Percentiles rank a stretch among this genome's conserved stretches.
Conservation (phyloP, 2,329 filamentous ascomycete species). For the Pestalotiopsis sp. region DNA sequence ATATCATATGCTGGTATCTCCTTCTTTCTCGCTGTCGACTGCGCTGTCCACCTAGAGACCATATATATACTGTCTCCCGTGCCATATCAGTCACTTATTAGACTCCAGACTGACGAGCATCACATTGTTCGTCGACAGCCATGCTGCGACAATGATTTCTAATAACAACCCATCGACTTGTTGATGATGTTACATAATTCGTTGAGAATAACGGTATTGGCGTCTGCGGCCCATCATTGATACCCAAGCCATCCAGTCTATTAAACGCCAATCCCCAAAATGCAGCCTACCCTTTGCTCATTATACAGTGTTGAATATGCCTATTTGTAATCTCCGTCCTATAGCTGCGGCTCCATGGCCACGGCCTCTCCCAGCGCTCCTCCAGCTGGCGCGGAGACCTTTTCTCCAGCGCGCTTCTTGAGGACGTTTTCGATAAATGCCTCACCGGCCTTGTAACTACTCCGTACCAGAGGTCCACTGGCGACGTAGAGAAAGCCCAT, state of each 20-base stretch:
- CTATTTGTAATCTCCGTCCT: not conserved
- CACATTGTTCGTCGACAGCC: no score
- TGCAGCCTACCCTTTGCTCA: not conserved
- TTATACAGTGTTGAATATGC: conserved; percentile 13
- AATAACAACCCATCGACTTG: not conserved
- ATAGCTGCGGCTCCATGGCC: conserved; percentile 14
- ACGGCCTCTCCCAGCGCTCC: conserved; percentile 14
- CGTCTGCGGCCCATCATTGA: not conserved
- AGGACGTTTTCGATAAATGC: conserved; percentile 98
- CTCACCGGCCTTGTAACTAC: conserved; percentile 97
- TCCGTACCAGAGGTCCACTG: conserved; percentile 88
- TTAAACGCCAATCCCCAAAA: conserved; percentile 8
- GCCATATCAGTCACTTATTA: no score
- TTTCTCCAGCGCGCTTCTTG: conserved; percentile 70
- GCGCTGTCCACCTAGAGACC: no score
- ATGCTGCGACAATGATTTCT: no score
- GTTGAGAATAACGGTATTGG: conserved; percentile 1
- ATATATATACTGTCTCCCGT: no score
- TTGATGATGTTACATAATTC: not conserved
- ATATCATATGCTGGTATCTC: no score
- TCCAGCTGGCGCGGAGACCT: conserved; percentile 21
- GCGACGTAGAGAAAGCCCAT: conserved; percentile 98
- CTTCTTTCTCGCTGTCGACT: no score
- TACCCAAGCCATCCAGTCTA: not conserved
- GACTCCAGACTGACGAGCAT: no score